Base-by-base conservation (phyloP, 192 early-diverging fungal species). In the Coemansia sp. region DNA sequence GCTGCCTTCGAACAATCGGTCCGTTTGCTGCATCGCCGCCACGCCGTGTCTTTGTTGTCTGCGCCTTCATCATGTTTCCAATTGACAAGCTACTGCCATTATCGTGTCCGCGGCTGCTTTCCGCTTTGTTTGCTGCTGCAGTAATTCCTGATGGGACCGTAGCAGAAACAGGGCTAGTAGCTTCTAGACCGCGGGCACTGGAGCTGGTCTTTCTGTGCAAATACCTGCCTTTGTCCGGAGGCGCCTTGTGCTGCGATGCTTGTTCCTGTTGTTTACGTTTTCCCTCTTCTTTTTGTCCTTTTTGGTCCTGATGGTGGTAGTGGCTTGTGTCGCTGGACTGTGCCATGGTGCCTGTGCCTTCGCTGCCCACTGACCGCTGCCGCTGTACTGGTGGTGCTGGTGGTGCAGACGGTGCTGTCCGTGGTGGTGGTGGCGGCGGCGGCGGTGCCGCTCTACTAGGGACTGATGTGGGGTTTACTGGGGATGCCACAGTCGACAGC, bases 41-140 rank as follows among this genome's bases (percentile, higher is more conserved):
- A 54, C 59, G 53, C 42, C 52, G 65, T 29, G 22, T 34, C 14
- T 41, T 48, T 53, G n/a, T 52, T 38, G 65, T 27, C 28, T 62
- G 65, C 52, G 70, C 34, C 55, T 60, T 55, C 72, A 74, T 63
- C 53, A 74, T 74, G 65, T 57, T 50, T 40, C 72, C 72, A 44
- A 74, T 74, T 23, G 65, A 55, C 61, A 74, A 50, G 17, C 70
- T 65, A 53, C 61, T 44, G 40, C 54, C 45, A 27, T 59, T 48
- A 48, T 48, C 45, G 45, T 48, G 45, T 48, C 45, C 45, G 45
- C 45, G 45, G 45, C 45, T 48, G 23, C 6, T 25, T 48, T 48
- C 45, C 5, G 6, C 45, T 48, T 48, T 48, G 45, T 25, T 48
- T 22, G 45, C 9, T 48, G 20, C 45, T 25, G 45, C 45, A 48